Evolutionary conservation across 2,329 filamentous ascomycete genomes (phyloP).

Genomic region (Alternaria atra): DNA sequence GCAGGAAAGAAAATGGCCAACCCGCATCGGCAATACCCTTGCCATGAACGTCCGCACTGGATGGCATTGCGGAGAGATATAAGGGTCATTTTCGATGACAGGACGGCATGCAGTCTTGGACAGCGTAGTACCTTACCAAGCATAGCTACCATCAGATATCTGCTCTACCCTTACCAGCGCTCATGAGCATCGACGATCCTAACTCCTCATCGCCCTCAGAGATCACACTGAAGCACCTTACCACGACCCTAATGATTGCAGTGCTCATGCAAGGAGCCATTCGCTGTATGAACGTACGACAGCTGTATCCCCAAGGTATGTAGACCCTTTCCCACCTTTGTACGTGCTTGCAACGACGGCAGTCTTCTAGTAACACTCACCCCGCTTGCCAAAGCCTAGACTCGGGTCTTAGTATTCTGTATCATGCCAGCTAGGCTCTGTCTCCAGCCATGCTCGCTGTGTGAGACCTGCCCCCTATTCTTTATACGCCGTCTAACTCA

Average conservation of each 20-base stretch:
- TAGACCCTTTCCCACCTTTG: conserved; percentile 24
- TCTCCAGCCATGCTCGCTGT: no score
- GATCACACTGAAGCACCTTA: no score
- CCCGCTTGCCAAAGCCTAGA: conserved; percentile 24
- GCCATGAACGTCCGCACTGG: conserved; percentile 13
- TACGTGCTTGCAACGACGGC: conserved; percentile 20
- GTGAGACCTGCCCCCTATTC: no score
- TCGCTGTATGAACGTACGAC: conserved; percentile 21
- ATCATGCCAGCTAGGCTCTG: no score
- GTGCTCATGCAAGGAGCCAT: conserved; percentile 6
- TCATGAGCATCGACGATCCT: no score
- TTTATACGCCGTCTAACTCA: background rate
- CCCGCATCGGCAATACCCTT: conserved; percentile 10
- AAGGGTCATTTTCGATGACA: conserved; percentile 16
- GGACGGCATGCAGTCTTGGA: conserved; percentile 19
- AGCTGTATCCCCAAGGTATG: conserved; percentile 25
- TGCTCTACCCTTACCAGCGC: no score
- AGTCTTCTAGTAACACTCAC: conserved; percentile 15
- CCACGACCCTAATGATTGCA: no score
- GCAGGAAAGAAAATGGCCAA: no score
- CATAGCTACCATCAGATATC: no score
- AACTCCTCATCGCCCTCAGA: no score
- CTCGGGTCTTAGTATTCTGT: conserved; percentile 24
- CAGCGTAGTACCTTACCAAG: background rate
- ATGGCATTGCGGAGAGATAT: conserved; percentile 14